phyloP scores from a whole-genome alignment of 306 rosid genomes.

The Cucumis cinereus region DNA sequence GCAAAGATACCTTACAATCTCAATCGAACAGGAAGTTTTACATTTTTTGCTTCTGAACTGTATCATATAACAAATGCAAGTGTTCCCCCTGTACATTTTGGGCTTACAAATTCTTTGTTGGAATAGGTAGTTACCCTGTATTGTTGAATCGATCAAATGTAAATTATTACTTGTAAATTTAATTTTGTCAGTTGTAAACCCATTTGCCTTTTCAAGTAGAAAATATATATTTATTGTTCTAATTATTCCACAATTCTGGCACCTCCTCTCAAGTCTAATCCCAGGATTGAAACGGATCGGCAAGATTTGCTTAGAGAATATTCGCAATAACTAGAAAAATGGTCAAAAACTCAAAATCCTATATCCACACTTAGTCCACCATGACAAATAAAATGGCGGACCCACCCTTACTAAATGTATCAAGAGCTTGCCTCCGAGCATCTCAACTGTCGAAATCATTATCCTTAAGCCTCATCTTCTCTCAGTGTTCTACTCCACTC shows the following conservation, averaged over 20 bases:
- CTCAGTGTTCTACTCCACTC: background rate
- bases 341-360: background rate
- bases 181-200: background rate
- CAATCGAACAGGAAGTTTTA: background rate
- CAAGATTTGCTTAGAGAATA: background rate
- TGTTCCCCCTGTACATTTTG: background rate
- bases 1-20: background rate
- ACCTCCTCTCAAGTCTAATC: background rate
- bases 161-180: background rate
- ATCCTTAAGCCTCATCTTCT: conserved; percentile 10
- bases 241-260: background rate
- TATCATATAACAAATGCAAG: background rate
- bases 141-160: background rate
- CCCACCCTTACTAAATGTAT: background rate
- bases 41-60: background rate
- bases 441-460: conserved; percentile 6
- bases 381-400: background rate
- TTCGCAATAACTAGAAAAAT: background rate
- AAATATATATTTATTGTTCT: background rate
- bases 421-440: background rate
- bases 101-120: background rate
- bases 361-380: background rate
- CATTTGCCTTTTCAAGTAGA: background rate
- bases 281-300: background rate
- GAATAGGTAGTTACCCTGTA: background rate